Evolutionary conservation across 805 yeast genomes (phyloP).

Genomic region (Pichia rugopelliculosa): DNA sequence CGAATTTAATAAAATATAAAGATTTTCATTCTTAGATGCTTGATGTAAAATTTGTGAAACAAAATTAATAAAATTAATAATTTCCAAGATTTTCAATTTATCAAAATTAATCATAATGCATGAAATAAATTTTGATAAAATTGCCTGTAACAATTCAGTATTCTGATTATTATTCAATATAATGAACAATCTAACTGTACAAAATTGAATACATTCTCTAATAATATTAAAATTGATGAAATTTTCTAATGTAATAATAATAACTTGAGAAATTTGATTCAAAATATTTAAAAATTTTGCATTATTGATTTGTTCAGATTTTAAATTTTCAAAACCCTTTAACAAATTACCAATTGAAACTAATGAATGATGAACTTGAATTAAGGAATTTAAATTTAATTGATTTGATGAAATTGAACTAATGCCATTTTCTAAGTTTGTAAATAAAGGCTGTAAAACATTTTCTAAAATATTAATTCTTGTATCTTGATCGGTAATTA

Average conservation of each 20-base stretch:
- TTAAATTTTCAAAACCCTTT: slow-evolving; percentile 62
- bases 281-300: slow-evolving; percentile 24
- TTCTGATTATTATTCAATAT: slow-evolving; percentile 44
- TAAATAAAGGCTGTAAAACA: slow-evolving; percentile 68
- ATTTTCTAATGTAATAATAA: slow-evolving; percentile 73
- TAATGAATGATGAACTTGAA: slow-evolving; percentile 79
- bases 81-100: slow-evolving; percentile 53
- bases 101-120: slow-evolving; percentile 51
- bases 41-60: slow-evolving; percentile 82
- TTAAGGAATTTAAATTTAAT: slow-evolving; percentile 36
- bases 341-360: slow-evolving; percentile 88
- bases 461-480: slow-evolving; percentile 49
- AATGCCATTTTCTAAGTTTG: slow-evolving; percentile 61
- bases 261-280: slow-evolving; percentile 57
- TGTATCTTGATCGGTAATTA: slow-evolving; percentile 36
- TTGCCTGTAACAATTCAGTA: slow-evolving; percentile 23
- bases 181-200: slow-evolving; percentile 82
- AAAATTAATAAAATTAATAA: slow-evolving; percentile 77
- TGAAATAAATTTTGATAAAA: slow-evolving; percentile 65
- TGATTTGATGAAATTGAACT: slow-evolving; percentile 25
- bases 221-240: slow-evolving; percentile 59
- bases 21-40: slow-evolving; percentile 47
- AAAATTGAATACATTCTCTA: slow-evolving; percentile 79
- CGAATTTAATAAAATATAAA: slow-evolving; percentile 65
- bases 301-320: slow-evolving; percentile 25